Percentiles rank a stretch among this genome's conserved stretches.
phyloP scores from a whole-genome alignment of 352 stramenopile genomes.

The Globisporangium alternatum region DNA sequence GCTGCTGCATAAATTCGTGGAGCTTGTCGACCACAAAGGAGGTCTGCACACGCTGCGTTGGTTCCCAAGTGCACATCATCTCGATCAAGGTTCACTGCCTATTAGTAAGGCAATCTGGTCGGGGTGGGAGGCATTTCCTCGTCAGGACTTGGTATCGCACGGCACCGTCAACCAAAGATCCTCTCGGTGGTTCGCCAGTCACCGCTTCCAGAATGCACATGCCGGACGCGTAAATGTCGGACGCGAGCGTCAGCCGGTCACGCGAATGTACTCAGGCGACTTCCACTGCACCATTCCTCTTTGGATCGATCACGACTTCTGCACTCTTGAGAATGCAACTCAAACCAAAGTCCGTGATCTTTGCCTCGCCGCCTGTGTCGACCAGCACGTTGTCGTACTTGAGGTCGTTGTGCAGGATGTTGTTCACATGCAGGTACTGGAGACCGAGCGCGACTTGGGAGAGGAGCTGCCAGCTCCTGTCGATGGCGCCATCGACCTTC shows the following conservation, averaged over 20 bases:
- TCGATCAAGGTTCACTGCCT: slow-evolving; percentile 20
- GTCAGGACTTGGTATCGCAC: too few species aligned
- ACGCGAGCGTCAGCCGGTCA: slow-evolving; percentile 6
- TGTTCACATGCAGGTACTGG: slow-evolving; percentile 20
- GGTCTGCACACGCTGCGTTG: not conserved
- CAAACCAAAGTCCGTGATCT: not conserved
- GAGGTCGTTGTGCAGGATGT: slow-evolving; percentile 11
- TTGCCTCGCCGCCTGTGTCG: not conserved
- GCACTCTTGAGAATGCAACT: not conserved
- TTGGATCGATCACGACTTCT: not conserved
- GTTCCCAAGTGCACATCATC: slow-evolving; percentile 14
- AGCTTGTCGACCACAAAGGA: slow-evolving; percentile 6
- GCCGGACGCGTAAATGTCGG: slow-evolving; percentile 24
- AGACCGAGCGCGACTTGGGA: slow-evolving; percentile 27
- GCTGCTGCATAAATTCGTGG: not conserved
- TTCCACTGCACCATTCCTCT: slow-evolving; percentile 14
- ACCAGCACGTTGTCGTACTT: slow-evolving; percentile 15
- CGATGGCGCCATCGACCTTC: too few species aligned
- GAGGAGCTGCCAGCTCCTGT: not conserved
- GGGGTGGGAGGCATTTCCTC: too few species aligned
- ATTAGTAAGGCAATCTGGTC: too few species aligned
- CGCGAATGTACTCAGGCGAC: slow-evolving; percentile 13
- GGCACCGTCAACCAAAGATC: too few species aligned
- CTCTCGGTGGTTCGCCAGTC: slow-evolving; percentile 16
- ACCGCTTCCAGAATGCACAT: slow-evolving; percentile 23